Conservation (phyloP, 2,329 filamentous ascomycete genomes). For the Diaporthe velutina region DNA sequence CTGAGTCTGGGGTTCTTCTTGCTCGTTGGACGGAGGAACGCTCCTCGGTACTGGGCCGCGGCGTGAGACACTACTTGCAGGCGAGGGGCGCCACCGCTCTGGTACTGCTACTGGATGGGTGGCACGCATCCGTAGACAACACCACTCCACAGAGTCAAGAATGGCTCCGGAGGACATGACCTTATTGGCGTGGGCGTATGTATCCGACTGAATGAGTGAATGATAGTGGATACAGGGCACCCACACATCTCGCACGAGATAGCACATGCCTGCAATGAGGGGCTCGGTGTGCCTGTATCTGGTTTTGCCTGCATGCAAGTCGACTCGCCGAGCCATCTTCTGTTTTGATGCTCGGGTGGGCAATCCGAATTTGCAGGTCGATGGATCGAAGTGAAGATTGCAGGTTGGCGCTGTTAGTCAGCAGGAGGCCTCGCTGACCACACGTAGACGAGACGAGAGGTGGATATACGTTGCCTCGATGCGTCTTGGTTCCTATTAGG, state of each 20-base stretch:
- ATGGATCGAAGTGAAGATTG: not conserved
- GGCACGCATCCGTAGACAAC: conserved; percentile 2
- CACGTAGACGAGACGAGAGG: not conserved
- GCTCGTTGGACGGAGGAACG: not conserved
- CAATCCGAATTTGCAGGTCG: not conserved
- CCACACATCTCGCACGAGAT: conserved; percentile 9
- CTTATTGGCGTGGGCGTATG: not conserved
- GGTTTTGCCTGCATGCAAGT: conserved; percentile 9
- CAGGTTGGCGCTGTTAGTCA: not conserved
- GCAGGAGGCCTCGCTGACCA: conserved; percentile 31
- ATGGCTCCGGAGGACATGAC: not conserved
- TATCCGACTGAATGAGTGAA: not conserved
- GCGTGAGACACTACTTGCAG: conserved; percentile 17
- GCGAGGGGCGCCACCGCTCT: not conserved
- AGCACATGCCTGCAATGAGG: conserved; percentile 6
- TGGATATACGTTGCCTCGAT: conserved; percentile 16
- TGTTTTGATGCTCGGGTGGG: not conserved
- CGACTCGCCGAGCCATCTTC: conserved; percentile 3
- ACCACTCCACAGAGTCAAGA: not conserved
- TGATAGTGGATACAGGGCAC: not conserved
- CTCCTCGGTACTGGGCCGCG: not conserved
- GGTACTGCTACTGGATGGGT: not conserved
- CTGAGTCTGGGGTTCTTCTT: not conserved
- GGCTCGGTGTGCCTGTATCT: not conserved
- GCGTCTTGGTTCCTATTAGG: conserved; percentile 3